These are phyloP conservation scores for Xylaria sp. DNA, from an alignment of 495 filamentous ascomycete species.

Conservation along the genomic window DNA sequence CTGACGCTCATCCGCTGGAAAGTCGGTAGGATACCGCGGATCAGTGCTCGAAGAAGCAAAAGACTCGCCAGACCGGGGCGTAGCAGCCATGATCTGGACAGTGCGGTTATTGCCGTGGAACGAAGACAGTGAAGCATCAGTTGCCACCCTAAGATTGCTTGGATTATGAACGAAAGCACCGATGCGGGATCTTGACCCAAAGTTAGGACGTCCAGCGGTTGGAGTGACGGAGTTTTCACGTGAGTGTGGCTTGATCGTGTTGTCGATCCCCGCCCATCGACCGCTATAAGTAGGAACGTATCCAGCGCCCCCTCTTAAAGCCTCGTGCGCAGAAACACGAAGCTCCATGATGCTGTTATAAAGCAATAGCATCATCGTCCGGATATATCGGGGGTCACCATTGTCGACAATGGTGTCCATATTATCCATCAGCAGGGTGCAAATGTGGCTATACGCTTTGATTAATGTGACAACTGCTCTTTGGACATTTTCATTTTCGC, in stretches of 20 bases:
- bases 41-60: slow-evolving; percentile 67
- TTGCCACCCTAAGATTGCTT: slow-evolving; percentile 59
- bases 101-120: slow-evolving; percentile 53
- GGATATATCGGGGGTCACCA: slow-evolving; percentile 78
- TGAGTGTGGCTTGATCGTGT: slow-evolving; percentile 52
- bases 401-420: slow-evolving; percentile 74
- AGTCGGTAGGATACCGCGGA: slow-evolving; percentile 56
- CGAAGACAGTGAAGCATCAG: slow-evolving; percentile 52
- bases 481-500: slow-evolving; percentile 71
- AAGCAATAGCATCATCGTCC: slow-evolving; percentile 79
- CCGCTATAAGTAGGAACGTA: slow-evolving; percentile 32
- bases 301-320: slow-evolving; percentile 53
- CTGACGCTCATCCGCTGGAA: slow-evolving; percentile 75
- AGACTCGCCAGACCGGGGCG: slow-evolving; percentile 80
- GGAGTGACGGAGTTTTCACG: slow-evolving; percentile 66
- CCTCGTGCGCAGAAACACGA: slow-evolving; percentile 54
- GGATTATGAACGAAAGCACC: slow-evolving; percentile 69
- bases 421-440: slow-evolving; percentile 70
- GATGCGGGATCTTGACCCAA: slow-evolving; percentile 62
- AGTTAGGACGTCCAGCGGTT: slow-evolving; percentile 61
- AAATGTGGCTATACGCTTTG: slow-evolving; percentile 76
- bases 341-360: slow-evolving; percentile 84
- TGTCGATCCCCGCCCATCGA: slow-evolving; percentile 41
- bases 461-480: slow-evolving; percentile 73
- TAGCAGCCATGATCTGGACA: slow-evolving; percentile 61